Conservation (phyloP, 352 stramenopile genomes). For the Phytopythium aichiense region DNA sequence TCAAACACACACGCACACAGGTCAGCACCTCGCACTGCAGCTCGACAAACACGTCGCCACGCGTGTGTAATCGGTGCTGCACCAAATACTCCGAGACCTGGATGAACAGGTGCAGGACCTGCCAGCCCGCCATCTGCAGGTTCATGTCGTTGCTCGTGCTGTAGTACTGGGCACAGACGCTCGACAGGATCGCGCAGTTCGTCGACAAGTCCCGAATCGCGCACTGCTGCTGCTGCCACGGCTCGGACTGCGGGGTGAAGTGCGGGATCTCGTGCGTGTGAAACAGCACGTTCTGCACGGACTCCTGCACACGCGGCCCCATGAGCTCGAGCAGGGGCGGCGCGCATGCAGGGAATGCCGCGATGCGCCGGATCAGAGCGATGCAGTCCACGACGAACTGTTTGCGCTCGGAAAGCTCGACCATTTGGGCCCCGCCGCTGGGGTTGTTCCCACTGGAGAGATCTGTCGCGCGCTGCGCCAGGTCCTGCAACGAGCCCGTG, state of each 20-base stretch:
- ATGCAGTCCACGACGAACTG: slow-evolving; percentile 75
- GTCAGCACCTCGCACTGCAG: slow-evolving; percentile 65
- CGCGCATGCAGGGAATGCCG: slow-evolving; percentile 49
- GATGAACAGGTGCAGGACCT: slow-evolving; percentile 64
- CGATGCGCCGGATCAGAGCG: slow-evolving; percentile 64
- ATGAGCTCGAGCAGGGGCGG: slow-evolving; percentile 48
- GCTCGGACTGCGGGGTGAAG: slow-evolving; percentile 29
- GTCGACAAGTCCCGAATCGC: slow-evolving; percentile 58
- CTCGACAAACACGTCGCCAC: slow-evolving; percentile 47
- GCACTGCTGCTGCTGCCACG: slow-evolving; percentile 43
- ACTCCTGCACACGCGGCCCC: slow-evolving; percentile 40
- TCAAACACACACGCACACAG: slow-evolving; percentile 51
- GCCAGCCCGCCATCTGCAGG: slow-evolving; percentile 58
- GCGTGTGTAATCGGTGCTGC: slow-evolving; percentile 49
- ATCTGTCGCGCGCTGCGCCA: slow-evolving; percentile 57
- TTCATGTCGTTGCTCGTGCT: slow-evolving; percentile 49
- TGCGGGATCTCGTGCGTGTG: slow-evolving; percentile 44
- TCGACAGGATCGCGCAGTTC: slow-evolving; percentile 55
- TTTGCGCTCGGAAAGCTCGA: slow-evolving; percentile 64
- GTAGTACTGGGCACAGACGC: slow-evolving; percentile 58
- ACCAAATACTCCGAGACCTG: slow-evolving; percentile 56
- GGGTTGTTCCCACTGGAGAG: slow-evolving; percentile 29
- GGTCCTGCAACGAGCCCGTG: slow-evolving; percentile 61
- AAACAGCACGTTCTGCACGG: slow-evolving; percentile 37
- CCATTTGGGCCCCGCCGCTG: slow-evolving; percentile 16